Conservation (phyloP, 768 basidiomycete genomes). For the Tricholoma hemisulphureum region DNA sequence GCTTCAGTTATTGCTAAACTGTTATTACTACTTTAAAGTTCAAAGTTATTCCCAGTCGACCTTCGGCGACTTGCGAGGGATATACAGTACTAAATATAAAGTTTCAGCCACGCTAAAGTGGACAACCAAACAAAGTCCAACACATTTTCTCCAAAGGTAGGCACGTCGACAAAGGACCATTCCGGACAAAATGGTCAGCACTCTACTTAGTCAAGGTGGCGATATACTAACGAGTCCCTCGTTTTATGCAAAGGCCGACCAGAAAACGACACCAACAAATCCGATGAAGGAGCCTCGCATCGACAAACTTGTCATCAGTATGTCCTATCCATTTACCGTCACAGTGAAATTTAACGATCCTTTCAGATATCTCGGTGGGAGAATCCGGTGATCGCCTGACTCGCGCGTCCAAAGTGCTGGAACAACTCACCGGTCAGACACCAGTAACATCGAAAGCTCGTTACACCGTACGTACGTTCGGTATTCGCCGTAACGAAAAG, state of each 20-base stretch:
- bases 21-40: too few relatives aligned
- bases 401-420: slow-evolving; percentile 97
- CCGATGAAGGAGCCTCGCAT: slow-evolving; percentile 95
- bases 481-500: slow-evolving; percentile 99
- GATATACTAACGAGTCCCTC: slow-evolving; percentile 1
- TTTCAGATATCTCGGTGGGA: slow-evolving; percentile 93
- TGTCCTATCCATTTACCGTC: slow-evolving; percentile 36
- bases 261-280: slow-evolving; percentile 86
- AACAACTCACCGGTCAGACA: slow-evolving; percentile 98
- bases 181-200: slow-evolving; percentile 43
- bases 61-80: slow-evolving; percentile 28
- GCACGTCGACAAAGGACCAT: slow-evolving; percentile 38
- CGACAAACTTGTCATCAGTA: slow-evolving; percentile 99
- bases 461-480: slow-evolving; percentile 98
- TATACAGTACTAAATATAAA: slow-evolving; percentile 38
- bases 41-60: too few relatives aligned
- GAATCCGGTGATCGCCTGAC: slow-evolving; percentile 99
- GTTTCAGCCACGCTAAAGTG: slow-evolving; percentile 39
- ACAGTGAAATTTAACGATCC: slow-evolving; percentile 3
- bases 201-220: not conserved
- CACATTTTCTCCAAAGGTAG: slow-evolving; percentile 31
- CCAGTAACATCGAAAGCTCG: slow-evolving; percentile 99
- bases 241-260: slow-evolving; percentile 65
- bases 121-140: slow-evolving; percentile 27
- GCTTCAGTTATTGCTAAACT: too few relatives aligned